A percentile compares a stretch with the other conserved stretches of the same genome.
Conservation (phyloP, 2,329 filamentous ascomycete genomes). For the Exutisphaerella laricina region DNA sequence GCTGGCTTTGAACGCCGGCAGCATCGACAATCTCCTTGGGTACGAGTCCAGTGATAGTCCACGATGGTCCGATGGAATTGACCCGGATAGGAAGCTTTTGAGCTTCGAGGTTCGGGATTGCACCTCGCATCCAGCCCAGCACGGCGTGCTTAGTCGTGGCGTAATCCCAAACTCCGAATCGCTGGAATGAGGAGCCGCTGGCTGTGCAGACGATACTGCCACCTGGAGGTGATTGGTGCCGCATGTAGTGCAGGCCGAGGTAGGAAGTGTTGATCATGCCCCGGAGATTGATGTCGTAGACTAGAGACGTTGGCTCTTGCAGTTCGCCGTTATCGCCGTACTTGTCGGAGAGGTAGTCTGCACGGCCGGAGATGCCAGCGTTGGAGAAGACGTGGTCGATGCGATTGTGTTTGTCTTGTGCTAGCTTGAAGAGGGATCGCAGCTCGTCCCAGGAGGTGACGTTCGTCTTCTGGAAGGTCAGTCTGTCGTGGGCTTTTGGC, state of each 20-base stretch:
- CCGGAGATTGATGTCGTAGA: constrained; percentile 41
- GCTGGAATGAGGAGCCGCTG: constrained; percentile 49
- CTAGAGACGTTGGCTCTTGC: constrained; percentile 31
- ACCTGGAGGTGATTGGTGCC: constrained; percentile 36
- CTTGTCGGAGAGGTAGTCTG: constrained; percentile 27
- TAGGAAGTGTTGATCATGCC: constrained; percentile 39
- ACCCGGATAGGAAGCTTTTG: constrained; percentile 45
- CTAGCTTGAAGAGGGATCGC: constrained; percentile 47
- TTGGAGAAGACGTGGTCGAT: constrained; percentile 51
- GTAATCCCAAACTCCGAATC: constrained; percentile 50
- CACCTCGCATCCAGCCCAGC: constrained; percentile 48
- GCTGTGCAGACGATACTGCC: constrained; percentile 52
- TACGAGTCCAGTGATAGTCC: constrained; percentile 50
- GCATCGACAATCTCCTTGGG: constrained; percentile 37
- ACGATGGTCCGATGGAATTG: constrained; percentile 52
- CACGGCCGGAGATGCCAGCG: constrained; percentile 48
- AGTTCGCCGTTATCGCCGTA: constrained; percentile 35
- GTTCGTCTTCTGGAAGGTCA: constrained; percentile 44
- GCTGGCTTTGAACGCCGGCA: constrained; percentile 42
- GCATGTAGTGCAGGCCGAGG: constrained; percentile 43
- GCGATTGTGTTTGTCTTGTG: constrained; percentile 39
- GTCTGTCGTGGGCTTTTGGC: constrained; percentile 23
- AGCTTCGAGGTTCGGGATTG: constrained; percentile 34
- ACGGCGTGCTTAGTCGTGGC: constrained; percentile 52
- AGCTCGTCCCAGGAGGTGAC: constrained; percentile 49